Evolutionary conservation across 1,284 basidiomycete species (phyloP), one percentile per base, ranked within the genome.

Genomic region (Tremellales sp.): DNA sequence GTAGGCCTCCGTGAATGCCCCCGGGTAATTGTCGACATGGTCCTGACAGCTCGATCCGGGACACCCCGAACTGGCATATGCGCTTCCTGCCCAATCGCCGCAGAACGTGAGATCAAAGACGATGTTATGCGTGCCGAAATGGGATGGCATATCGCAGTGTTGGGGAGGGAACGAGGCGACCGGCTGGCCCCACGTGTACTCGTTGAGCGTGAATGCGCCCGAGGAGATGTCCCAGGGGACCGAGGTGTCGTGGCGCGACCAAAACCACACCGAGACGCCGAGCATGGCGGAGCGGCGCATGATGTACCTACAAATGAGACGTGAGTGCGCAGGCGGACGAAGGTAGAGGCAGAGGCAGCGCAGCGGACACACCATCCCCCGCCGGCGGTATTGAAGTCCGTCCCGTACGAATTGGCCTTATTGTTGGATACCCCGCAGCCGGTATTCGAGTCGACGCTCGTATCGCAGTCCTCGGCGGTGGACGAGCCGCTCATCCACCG

Each of bases 251-350:
- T 71, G 52, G 40, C 79, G 73, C 19, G 73, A 40, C 76, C 78
- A 81, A 61, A 81, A 83, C 78, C 79, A 83, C 29, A 80, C 66
- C 35, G 66, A 68, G 45, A 82, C 71, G 16, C 79, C 79, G 5
- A 57, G 60, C 9, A 34, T 27, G 16, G 53, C 48, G 14, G 68
- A 68, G 46, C 75, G 76, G 53, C 64, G 58, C 71, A 79, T 66
- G 39, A 63, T 77, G 53, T 73, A 80, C 46, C 47, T n/a, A n/a
- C n/a, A n/a, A n/a, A n/a, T n/a, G n/a, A n/a, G n/a, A n/a, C n/a
- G n/a, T n/a, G n/a, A n/a, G n/a, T 50, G 34, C 19, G 13, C 8
- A 18, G 13, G 9, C 14, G 13, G 5, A 40, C 24, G 9, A 47
- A 43, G 10, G 32, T 37, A 14, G 51, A 37, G 45, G 43, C 39